phyloP scores from a whole-genome alignment of 2,329 filamentous ascomycete species.

The Diplodia mutila region DNA sequence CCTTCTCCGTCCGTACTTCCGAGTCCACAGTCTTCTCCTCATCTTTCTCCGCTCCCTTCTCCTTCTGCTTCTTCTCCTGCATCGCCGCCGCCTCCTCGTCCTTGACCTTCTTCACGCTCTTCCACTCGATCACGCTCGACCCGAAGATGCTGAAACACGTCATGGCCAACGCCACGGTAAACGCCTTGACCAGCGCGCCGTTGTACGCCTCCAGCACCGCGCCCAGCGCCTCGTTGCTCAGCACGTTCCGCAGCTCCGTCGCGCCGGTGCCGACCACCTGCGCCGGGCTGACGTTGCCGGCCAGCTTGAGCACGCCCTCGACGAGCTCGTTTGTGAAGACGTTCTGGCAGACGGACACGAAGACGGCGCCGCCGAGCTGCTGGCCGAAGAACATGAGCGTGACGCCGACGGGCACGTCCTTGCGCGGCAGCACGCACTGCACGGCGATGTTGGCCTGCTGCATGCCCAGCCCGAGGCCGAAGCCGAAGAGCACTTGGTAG shows the following conservation, averaged over 20 bases:
- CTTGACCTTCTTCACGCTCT: constrained; percentile 64
- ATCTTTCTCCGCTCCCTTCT: neutral
- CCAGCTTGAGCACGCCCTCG: constrained; percentile 37
- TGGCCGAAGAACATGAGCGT: constrained; percentile 54
- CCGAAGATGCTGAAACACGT: constrained; percentile 58
- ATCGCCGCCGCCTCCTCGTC: neutral
- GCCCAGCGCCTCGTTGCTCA: constrained; percentile 58
- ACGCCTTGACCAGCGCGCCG: constrained; percentile 60
- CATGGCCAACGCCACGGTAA: constrained; percentile 63
- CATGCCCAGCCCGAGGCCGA: constrained; percentile 54
- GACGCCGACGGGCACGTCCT: constrained; percentile 52
- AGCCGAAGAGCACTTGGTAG: constrained; percentile 46
- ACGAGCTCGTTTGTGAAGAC: constrained; percentile 55
- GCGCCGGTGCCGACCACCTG: constrained; percentile 40
- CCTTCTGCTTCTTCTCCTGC: neutral
- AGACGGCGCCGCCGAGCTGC: constrained; percentile 53
- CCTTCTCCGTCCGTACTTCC: neutral
- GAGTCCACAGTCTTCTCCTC: neutral
- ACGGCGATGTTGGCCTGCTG: constrained; percentile 53
- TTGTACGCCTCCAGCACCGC: constrained; percentile 64
- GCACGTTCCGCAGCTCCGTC: constrained; percentile 32
- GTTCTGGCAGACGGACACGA: constrained; percentile 55
- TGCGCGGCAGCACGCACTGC: constrained; percentile 47
- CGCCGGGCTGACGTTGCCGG: constrained; percentile 33
- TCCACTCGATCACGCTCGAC: constrained; percentile 64